Base-by-base conservation (phyloP, 495 filamentous ascomycete species). In the Aspergillus affinis region DNA sequence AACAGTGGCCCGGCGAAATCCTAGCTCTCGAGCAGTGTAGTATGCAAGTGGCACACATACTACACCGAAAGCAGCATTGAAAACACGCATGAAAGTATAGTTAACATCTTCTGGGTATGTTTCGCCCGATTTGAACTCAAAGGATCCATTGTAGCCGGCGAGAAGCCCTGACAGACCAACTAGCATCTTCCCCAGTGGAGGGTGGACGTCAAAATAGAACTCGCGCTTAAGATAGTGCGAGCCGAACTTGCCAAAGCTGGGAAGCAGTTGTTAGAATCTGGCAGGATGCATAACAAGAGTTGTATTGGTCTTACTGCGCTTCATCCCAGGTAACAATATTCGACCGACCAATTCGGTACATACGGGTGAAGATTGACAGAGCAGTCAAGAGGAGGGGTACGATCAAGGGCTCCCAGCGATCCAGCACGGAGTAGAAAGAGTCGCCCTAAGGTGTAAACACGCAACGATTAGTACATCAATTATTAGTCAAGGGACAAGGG, bases 141-240 rank as follows among this genome's bases (percentile, higher is more conserved):
- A 98, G 1, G 95, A 96, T 36, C 94, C 94, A 83, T 98, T 98
- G 81, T 98, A 98, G 54, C 93, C 93, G 41, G 94, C 94, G 56
- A 98, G 80, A 66, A 92, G 93, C 65, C 94, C 94, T 13, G 94
- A 98, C 56, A 98, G 83, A 49, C 94, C 94, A 61, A 98, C 95
- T 23, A 98, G 84, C 84, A 98, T 97, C 81, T 98, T 98, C 68
- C 94, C 94, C 49, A 98, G 84, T 49, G 94, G 94, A 55, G 94
- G 94, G 72, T 98, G 90, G 36, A 98, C 94, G 82, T 98, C 94
- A 78, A 98, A 98, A 84, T 98, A 98, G 80, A 98, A 95, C 76
- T 98, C 95, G 66, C 93, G 90, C 69, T 98, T 97, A 59, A 98
- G 84, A 70, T 98, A 98, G 75, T 98, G 93, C 65, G 93, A 97